Conservation (phyloP, 352 stramenopile species). For the Pythium rhizo-oryzae region DNA sequence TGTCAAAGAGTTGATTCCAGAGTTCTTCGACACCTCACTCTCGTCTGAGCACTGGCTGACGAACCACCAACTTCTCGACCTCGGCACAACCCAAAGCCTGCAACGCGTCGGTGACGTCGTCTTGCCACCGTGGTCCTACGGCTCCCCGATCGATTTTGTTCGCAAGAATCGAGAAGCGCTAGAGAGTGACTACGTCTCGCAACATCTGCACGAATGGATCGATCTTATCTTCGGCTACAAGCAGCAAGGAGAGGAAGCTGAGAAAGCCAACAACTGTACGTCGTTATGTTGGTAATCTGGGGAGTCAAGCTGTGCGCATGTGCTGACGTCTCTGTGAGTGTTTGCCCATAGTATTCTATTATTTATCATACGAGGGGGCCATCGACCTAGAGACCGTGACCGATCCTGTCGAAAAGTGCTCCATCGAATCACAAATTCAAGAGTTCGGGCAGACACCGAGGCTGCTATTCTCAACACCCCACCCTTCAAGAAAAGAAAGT, state of each 20-base stretch:
- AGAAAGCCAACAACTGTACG: slow-evolving; percentile 74
- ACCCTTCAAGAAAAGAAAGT: slow-evolving; percentile 46
- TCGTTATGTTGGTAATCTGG: not conserved
- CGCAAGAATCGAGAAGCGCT: slow-evolving; percentile 94
- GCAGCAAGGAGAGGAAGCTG: slow-evolving; percentile 94
- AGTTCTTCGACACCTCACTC: slow-evolving; percentile 95
- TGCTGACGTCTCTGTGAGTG: not conserved
- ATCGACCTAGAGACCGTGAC: slow-evolving; percentile 86
- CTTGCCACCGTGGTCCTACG: slow-evolving; percentile 86
- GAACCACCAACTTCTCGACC: slow-evolving; percentile 95
- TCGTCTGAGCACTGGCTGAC: slow-evolving; percentile 87
- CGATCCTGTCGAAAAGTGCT: slow-evolving; percentile 34
- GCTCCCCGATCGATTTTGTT: slow-evolving; percentile 90
- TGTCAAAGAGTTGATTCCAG: slow-evolving; percentile 98
- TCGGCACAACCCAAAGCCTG: slow-evolving; percentile 90
- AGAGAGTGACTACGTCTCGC: slow-evolving; percentile 96
- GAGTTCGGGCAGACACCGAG: slow-evolving; percentile 95
- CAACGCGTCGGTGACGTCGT: slow-evolving; percentile 88
- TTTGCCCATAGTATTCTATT: slow-evolving; percentile 87
- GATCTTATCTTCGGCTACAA: slow-evolving; percentile 98
- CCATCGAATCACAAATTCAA: slow-evolving; percentile 89
- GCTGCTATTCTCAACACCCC: slow-evolving; percentile 66
- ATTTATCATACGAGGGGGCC: slow-evolving; percentile 93
- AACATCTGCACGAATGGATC: slow-evolving; percentile 97
- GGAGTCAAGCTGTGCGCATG: not conserved